Evolutionary conservation across 1,284 basidiomycete species (phyloP).

Genomic region (Trametes versicolor): DNA sequence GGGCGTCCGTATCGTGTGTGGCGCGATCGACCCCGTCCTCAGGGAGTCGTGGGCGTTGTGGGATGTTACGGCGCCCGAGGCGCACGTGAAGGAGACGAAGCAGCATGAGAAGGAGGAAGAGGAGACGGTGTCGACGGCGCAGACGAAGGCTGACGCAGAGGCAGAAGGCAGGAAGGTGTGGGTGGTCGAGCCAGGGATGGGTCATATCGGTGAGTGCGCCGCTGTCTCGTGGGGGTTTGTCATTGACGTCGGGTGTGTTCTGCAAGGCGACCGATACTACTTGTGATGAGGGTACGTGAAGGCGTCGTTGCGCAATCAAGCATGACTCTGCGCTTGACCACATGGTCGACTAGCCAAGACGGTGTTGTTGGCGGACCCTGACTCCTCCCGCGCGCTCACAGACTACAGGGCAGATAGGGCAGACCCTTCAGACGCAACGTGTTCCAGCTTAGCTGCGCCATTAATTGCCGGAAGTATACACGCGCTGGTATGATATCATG

Average conservation of each 20-base stretch:
- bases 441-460: too few species aligned
- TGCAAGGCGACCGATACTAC: slow-evolving; percentile 59
- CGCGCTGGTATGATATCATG: too few species aligned
- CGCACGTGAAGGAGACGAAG: slow-evolving; percentile 48
- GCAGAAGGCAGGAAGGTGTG: slow-evolving; percentile 67
- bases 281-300: slow-evolving; percentile 38
- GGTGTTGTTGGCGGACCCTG: not conserved
- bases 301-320: not conserved
- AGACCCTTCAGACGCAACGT: not conserved
- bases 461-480: too few species aligned
- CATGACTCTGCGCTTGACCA: not conserved
- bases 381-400: too few species aligned
- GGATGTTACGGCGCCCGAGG: slow-evolving; percentile 42
- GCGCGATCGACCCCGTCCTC: slow-evolving; percentile 81
- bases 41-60: slow-evolving; percentile 75
- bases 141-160: slow-evolving; percentile 43
- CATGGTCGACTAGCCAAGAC: not conserved
- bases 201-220: slow-evolving; percentile 73
- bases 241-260: slow-evolving; percentile 36
- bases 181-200: slow-evolving; percentile 85
- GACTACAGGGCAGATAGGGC: not conserved
- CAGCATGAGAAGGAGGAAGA: slow-evolving; percentile 42
- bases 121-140: slow-evolving; percentile 36
- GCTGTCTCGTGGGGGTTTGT: slow-evolving; percentile 3
- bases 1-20: slow-evolving; percentile 81